A percentile compares a stretch with the other conserved stretches of the same genome.
Evolutionary conservation across 768 basidiomycete species (phyloP).

Genomic region (Leccinum incarnatum): DNA sequence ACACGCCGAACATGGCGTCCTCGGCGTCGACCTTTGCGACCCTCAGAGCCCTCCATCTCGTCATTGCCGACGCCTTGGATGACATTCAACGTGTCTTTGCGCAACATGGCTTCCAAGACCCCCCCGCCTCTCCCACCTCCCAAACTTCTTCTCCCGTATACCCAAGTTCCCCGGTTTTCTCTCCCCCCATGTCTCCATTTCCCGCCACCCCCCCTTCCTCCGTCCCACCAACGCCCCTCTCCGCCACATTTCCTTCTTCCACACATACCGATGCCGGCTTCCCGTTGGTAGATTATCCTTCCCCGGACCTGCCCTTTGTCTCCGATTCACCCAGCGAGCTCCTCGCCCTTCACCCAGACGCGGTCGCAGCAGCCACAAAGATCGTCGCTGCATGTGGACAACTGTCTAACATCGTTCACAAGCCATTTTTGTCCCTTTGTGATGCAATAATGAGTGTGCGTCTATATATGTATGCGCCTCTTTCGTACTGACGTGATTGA

Average conservation of each 20-base stretch:
- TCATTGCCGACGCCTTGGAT: constrained; percentile 66
- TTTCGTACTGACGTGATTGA: not conserved
- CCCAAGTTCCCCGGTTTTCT: constrained; percentile 31
- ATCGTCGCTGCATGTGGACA: constrained; percentile 73
- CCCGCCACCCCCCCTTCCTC: constrained; percentile 28
- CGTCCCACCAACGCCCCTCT: constrained; percentile 31
- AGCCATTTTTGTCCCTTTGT: constrained; percentile 68
- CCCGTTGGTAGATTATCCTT: constrained; percentile 48
- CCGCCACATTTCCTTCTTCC: constrained; percentile 23
- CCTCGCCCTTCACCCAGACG: constrained; percentile 58
- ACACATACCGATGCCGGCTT: not conserved
- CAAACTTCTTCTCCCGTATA: constrained; percentile 18
- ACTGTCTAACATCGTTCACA: constrained; percentile 59
- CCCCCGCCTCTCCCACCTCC: constrained; percentile 15
- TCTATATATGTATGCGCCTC: constrained; percentile 7
- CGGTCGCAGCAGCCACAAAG: constrained; percentile 55
- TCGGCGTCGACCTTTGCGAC: constrained; percentile 58
- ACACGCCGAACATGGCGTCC: constrained; percentile 21
- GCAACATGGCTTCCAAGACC: constrained; percentile 5
- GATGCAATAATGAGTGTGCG: constrained; percentile 71
- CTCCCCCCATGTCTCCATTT: constrained; percentile 25
- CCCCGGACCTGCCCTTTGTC: constrained; percentile 48
- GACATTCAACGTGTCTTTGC: constrained; percentile 64
- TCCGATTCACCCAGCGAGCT: constrained; percentile 48
- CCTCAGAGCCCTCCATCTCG: constrained; percentile 59